Conservation (phyloP, 2,329 filamentous ascomycete species). For the Cladophialophora yegresii region DNA sequence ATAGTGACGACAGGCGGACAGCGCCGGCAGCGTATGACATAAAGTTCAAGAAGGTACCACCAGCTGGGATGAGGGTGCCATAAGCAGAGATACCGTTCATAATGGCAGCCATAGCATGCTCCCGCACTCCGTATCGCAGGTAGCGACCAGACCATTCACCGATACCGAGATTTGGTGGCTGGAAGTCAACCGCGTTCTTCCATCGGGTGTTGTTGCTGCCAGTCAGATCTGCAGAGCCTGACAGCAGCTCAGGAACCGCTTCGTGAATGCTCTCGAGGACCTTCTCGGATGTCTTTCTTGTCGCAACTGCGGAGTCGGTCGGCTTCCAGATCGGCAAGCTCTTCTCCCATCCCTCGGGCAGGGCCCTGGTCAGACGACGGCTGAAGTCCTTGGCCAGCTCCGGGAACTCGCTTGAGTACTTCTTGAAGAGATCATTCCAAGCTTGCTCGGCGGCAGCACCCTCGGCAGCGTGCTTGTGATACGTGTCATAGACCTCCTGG, state of each 20-base stretch:
- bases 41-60: slow-evolving; percentile 98
- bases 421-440: slow-evolving; percentile 91
- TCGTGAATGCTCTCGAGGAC: slow-evolving; percentile 86
- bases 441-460: slow-evolving; percentile 88
- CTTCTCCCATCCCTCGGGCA: slow-evolving; percentile 97
- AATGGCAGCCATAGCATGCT: slow-evolving; percentile 55
- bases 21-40: slow-evolving; percentile 96
- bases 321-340: slow-evolving; percentile 87
- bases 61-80: slow-evolving; percentile 89
- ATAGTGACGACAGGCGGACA: slow-evolving; percentile 89
- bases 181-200: slow-evolving; percentile 97
- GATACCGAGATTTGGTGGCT: slow-evolving; percentile 80
- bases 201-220: slow-evolving; percentile 98
- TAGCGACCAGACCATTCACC: slow-evolving; percentile 92
- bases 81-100: slow-evolving; percentile 85
- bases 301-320: slow-evolving; percentile 78
- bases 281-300: slow-evolving; percentile 93
- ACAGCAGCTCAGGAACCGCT: slow-evolving; percentile 83
- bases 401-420: slow-evolving; percentile 78
- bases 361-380: slow-evolving; percentile 77
- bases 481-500: slow-evolving; percentile 89
- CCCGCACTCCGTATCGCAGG: slow-evolving; percentile 57
- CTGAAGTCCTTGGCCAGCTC: slow-evolving; percentile 76
- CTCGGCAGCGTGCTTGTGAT: slow-evolving; percentile 79
- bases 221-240: slow-evolving; percentile 96